Evolutionary conservation across 352 stramenopile species (phyloP), one percentile per base, ranked within the genome.

Genomic region (Phytopythium delawarense): DNA sequence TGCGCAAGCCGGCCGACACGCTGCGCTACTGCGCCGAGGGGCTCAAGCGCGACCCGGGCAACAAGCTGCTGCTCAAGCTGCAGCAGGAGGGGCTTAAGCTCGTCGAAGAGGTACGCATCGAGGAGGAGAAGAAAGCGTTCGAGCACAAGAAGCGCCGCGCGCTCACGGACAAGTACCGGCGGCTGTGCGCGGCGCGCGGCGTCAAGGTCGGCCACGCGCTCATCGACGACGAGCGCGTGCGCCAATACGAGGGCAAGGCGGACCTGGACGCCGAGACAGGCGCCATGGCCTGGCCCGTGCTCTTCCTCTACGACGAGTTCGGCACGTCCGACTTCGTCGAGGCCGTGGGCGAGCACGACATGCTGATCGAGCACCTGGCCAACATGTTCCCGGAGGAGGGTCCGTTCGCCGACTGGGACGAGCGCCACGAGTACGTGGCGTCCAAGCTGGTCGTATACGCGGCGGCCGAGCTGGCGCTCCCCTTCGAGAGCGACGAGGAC

Each of bases 311-410:
- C 63, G 80, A 94, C 54, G 80, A 96, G 67, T 76, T 94, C 66
- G 82, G 84, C 61, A 89, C 84, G 63, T 90, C 82, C 16, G 87
- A 96, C 66, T 94, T 94, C 68, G 82, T 94, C 48, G 72, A 94
- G 68, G 69, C 71, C 23, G 88, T 96, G 61, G 82, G 82, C 25
- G 87, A 96, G 65, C 71, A 91, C 39, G 87, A 96, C 65, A 61
- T 74, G 39, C 72, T 94, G 45, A 89, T 94, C 49, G 85, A 94
- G 63, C 87, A 96, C 69, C 63, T 96, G 58, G 87, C 85, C 62
- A 94, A 94, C 69, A 94, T 94, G 85, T 96, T 96, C 69, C 87
- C 87, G 0, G 87, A 96, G 57, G 84, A 93, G 48, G 87, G 87
- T 0, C 84, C 87, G 52, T 92, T 84, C 64, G 88, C 81, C 46